phyloP scores from a whole-genome alignment of 2,329 filamentous ascomycete species.

The Cercospora zeae-maydis region DNA sequence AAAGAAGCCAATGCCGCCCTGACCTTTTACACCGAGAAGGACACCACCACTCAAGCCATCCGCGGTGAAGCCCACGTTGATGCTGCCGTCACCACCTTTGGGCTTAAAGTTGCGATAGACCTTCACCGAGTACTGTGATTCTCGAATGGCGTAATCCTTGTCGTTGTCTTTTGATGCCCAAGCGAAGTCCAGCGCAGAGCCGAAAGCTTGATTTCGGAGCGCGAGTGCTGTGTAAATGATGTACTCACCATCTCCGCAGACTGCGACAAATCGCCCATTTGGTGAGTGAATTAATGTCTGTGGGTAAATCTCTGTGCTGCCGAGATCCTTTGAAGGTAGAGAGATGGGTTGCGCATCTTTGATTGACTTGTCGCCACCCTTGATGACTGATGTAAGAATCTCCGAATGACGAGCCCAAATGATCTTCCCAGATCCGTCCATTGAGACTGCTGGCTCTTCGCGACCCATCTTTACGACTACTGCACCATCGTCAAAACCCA shows the following conservation, averaged over 20 bases:
- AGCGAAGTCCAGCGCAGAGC: conserved; percentile 89
- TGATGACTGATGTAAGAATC: conserved; percentile 91
- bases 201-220: conserved; percentile 96
- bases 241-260: conserved; percentile 96
- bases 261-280: conserved; percentile 83
- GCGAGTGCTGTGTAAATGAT: conserved; percentile 97
- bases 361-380: conserved; percentile 74
- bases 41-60: conserved; percentile 87
- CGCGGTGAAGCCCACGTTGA: conserved; percentile 93
- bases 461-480: conserved; percentile 97
- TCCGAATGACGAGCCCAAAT: conserved; percentile 96
- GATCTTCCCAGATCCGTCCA: conserved; percentile 93
- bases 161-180: conserved; percentile 97
- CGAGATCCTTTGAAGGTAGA: conserved; percentile 88
- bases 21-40: conserved; percentile 87
- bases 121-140: conserved; percentile 91
- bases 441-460: conserved; percentile 94
- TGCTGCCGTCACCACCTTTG: conserved; percentile 64
- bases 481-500: conserved; percentile 96
- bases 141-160: conserved; percentile 96
- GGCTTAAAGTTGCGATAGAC: conserved; percentile 98
- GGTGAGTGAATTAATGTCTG: conserved; percentile 94
- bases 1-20: conserved; percentile 91
- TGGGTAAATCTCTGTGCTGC: conserved; percentile 93
- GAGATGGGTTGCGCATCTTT: conserved; percentile 88